phyloP scores from a whole-genome alignment of 75 land plant genomes.

The Cunninghamia lanceolata region DNA sequence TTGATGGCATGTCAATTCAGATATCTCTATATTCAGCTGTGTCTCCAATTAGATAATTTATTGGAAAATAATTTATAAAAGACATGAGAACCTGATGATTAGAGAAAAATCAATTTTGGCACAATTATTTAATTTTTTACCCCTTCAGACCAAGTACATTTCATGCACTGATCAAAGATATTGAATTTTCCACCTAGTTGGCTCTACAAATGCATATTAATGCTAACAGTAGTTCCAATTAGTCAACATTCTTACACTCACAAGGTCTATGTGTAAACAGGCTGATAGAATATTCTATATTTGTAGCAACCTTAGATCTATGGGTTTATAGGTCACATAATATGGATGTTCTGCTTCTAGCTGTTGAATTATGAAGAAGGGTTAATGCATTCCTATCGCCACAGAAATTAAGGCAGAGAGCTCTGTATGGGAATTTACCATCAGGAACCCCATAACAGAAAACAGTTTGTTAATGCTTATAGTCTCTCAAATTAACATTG shows the following conservation, averaged over 20 bases:
- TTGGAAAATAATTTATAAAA: not conserved
- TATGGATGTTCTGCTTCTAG: not conserved
- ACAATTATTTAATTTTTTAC: not conserved
- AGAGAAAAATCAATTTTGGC: not conserved
- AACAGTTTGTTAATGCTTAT: not conserved
- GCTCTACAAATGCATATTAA: not conserved
- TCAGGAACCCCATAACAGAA: not conserved
- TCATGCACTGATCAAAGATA: not conserved
- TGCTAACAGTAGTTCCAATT: not conserved
- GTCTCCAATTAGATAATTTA: not conserved
- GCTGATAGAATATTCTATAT: not conserved
- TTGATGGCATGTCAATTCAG: not conserved
- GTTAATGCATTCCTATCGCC: not conserved
- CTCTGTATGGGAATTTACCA: not conserved
- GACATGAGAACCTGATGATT: not conserved
- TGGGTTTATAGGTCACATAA: not conserved
- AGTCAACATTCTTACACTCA: not conserved
- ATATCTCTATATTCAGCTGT: not conserved
- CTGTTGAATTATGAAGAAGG: not conserved
- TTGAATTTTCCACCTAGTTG: not conserved
- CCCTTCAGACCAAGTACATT: not conserved
- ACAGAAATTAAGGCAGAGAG: not conserved
- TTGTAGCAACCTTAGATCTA: not conserved
- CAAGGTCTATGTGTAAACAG: not conserved
- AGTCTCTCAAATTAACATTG: not conserved